Conservation (phyloP, 73 alveolate genomes). For the Symbiodinium natans region DNA sequence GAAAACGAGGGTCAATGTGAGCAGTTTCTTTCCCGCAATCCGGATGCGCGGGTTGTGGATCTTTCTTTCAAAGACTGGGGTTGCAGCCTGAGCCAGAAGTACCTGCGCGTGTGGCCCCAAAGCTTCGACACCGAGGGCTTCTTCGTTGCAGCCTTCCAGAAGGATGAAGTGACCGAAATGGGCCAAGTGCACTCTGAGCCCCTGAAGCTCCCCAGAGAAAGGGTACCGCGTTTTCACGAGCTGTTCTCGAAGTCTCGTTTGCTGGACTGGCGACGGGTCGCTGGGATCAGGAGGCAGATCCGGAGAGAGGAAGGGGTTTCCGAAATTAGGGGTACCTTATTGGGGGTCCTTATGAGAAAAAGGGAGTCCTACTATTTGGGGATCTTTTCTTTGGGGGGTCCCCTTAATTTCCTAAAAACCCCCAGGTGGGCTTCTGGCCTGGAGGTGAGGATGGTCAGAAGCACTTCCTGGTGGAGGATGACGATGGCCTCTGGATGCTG, state of each 20-base stretch:
- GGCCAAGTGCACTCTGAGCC: not conserved
- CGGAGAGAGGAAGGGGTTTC: no score
- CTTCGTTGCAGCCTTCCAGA: slow-evolving; percentile 57
- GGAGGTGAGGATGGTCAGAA: not conserved
- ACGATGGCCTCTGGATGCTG: slow-evolving; percentile 10
- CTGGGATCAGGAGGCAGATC: not conserved
- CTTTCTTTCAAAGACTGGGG: slow-evolving; percentile 24
- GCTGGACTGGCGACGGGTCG: slow-evolving; percentile 32
- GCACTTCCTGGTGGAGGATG: slow-evolving; percentile 12
- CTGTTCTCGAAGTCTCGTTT: slow-evolving; percentile 13
- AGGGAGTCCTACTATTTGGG: no score
- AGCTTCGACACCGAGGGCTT: slow-evolving; percentile 60
- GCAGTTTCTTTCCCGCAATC: not conserved
- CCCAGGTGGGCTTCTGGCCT: slow-evolving; percentile 26
- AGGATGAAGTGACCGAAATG: not conserved
- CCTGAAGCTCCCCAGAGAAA: not conserved
- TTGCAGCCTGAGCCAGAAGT: not conserved
- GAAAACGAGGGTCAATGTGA: slow-evolving; percentile 97
- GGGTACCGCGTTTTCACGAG: not conserved
- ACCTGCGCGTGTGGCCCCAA: slow-evolving; percentile 57
- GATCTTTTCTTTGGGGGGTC: no score
- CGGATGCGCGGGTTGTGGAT: slow-evolving; percentile 34
- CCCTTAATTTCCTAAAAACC: no score
- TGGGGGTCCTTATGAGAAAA: no score
- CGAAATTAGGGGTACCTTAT: no score